Conservation (phyloP, 1,139 yeast genomes). For the Pichia sp. region DNA sequence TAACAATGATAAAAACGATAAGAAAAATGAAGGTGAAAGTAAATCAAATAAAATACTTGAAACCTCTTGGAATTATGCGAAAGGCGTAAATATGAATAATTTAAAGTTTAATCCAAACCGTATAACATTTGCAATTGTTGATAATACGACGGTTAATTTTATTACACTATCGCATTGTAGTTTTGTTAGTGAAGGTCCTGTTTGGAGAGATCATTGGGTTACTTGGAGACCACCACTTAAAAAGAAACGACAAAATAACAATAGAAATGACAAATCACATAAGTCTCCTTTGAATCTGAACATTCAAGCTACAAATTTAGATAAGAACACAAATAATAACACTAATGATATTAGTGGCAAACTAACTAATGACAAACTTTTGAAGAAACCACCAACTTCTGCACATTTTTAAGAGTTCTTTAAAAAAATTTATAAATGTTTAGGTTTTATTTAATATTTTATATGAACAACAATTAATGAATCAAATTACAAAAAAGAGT, state of each 20-base stretch:
- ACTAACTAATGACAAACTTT: background rate
- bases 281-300: background rate
- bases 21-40: slow-evolving; percentile 11
- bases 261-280: background rate
- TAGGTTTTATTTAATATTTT: background rate
- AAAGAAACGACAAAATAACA: background rate
- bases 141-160: slow-evolving; percentile 68
- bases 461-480: background rate
- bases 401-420: background rate
- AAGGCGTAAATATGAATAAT: slow-evolving; percentile 27
- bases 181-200: slow-evolving; percentile 39
- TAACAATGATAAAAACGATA: slow-evolving; percentile 16
- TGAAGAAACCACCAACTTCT: background rate
- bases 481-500: background rate
- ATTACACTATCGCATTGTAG: slow-evolving; percentile 53
- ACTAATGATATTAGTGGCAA: background rate
- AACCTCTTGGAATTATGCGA: slow-evolving; percentile 22
- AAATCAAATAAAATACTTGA: slow-evolving; percentile 27
- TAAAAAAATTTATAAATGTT: background rate
- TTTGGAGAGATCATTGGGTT: slow-evolving; percentile 27
- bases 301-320: background rate
- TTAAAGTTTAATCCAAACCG: slow-evolving; percentile 28
- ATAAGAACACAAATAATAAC: background rate
- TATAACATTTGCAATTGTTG: slow-evolving; percentile 59
- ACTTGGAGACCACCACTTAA: slow-evolving; percentile 14